Evolutionary conservation across 2,329 filamentous ascomycete species (phyloP), one percentile per base, ranked within the genome.

Genomic region (Septoria petroselini): DNA sequence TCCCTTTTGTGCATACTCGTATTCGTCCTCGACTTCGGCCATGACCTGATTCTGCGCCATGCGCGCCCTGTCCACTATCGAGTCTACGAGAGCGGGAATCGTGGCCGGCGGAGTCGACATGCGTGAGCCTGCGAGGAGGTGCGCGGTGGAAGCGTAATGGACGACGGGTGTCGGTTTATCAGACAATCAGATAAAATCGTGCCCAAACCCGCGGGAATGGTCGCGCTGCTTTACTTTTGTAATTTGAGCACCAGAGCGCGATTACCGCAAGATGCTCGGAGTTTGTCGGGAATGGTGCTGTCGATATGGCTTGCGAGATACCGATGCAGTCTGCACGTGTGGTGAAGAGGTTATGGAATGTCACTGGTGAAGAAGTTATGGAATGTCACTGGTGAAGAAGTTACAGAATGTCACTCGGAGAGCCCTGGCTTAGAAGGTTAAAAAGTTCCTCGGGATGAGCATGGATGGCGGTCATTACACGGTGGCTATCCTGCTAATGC

Each of bases 11-110:
- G 58, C 65, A 12, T 63, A 68, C 64, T 68, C 67, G 42, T 69
- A 68, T 58, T 69, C 67, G 17, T 69, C 65, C 29, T 58, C 60
- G 50, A 65, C 62, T 37, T 62, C 58, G 8, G 66, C 56, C 8
- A 63, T 37, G 25, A 63, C 40, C 55, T 62, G 64, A 53, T 67
- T 60, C 41, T 67, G 63, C 37, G 60, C 58, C 45, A 62, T 61
- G 48, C 48, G 50, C 38, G 50, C 43, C 47, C 41, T 40, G 18
- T 48, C 41, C 12, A 54, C 52, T 25, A 58, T 49, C 44, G 53
- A 35, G 38, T 53, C 52, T 50, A 54, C 55, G 50, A 55, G 46
- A 29, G 43, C 43, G 30, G 55, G 34, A 27, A 50, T 46, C n/a
- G 55, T 46, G 30, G 49, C 45, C 1, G 25, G 25, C 15, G 49